Percentiles rank a stretch among this genome's conserved stretches.
phyloP scores from a whole-genome alignment of 768 basidiomycete species.

The Tulasnella calospora region DNA sequence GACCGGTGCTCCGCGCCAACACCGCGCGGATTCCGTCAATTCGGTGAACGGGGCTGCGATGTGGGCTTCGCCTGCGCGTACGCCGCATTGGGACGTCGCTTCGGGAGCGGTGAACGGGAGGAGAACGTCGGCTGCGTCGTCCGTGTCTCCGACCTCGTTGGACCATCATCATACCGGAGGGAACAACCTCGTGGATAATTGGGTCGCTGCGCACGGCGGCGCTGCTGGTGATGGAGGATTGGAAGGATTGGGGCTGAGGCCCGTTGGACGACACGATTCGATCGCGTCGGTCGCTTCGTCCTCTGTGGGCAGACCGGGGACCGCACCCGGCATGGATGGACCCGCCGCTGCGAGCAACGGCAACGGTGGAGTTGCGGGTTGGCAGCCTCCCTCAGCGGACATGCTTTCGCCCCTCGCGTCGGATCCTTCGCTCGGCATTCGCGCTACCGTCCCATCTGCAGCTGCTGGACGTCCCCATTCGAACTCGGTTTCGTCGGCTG shows the following conservation, averaged over 20 bases:
- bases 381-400: not conserved
- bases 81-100: not conserved
- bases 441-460: not conserved
- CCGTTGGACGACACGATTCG: slow-evolving; percentile 1
- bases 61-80: not conserved
- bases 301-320: not conserved
- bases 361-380: not conserved
- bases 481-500: slow-evolving; percentile 8
- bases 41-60: not conserved
- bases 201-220: not conserved
- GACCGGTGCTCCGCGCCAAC: not conserved
- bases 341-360: not conserved
- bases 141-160: not conserved
- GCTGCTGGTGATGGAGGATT: not conserved
- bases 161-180: not conserved
- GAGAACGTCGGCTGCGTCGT: not conserved
- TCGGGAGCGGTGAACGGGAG: not conserved
- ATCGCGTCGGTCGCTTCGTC: not conserved
- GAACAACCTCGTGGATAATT: not conserved
- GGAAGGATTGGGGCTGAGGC: not conserved
- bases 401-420: slow-evolving; percentile 14
- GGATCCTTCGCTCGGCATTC: not conserved
- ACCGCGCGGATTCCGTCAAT: not conserved
- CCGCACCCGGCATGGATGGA: not conserved
- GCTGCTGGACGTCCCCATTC: slow-evolving; percentile 15